Percentiles rank a stretch among this genome's conserved stretches.
These are phyloP conservation scores for Penicillium crystallinum DNA, from an alignment of 495 filamentous ascomycete genomes.

Conservation along the genomic window DNA sequence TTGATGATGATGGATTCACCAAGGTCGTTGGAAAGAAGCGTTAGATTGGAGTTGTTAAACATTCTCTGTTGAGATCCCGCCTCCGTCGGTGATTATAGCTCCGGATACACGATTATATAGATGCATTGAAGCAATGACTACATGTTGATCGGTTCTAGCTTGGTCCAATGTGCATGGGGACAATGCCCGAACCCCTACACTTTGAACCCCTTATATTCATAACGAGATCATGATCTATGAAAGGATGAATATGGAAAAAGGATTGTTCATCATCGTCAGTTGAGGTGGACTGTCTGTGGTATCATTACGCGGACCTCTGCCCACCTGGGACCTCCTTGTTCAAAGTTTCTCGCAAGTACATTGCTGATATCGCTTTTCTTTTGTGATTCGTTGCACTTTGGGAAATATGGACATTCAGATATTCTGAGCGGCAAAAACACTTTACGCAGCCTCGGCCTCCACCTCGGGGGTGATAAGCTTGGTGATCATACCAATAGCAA, in stretches of 20 bases:
- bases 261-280: conserved; percentile 41
- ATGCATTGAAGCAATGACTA: conserved; percentile 1
- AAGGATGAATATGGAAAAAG: conserved; percentile 11
- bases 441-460: conserved; percentile 24
- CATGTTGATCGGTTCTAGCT: background rate
- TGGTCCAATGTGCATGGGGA: background rate
- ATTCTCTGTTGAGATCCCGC: no score
- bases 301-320: conserved; percentile 22
- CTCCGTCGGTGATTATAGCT: no score
- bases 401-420: conserved; percentile 13
- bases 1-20: conserved; percentile 95
- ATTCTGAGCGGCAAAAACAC: background rate
- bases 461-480: conserved; percentile 60
- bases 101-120: conserved; percentile 5
- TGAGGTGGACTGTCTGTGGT: conserved; percentile 21
- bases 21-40: conserved; percentile 68
- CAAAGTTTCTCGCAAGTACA: conserved; percentile 4
- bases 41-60: conserved; percentile 22
- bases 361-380: conserved; percentile 8
- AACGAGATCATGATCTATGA: conserved; percentile 20
- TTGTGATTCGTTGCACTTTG: conserved; percentile 8
- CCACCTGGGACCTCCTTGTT: conserved; percentile 19
- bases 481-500: conserved; percentile 94
- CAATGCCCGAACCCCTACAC: background rate
- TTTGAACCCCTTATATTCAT: conserved; percentile 20